Conservation (phyloP, 2,329 filamentous ascomycete species). For the Scedosporium boydii region DNA sequence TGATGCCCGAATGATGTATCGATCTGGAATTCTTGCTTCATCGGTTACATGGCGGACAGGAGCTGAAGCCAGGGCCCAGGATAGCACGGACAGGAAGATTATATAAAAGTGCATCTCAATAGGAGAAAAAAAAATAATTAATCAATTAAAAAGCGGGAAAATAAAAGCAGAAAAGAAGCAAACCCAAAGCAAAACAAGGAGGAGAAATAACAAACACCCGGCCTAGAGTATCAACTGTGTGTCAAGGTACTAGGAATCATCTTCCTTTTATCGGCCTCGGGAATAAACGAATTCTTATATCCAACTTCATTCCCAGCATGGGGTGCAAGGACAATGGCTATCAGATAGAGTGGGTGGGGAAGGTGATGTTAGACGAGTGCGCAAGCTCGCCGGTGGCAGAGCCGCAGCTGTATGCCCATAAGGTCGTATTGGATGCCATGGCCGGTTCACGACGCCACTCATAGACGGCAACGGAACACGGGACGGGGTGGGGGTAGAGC, state of each 20-base stretch:
- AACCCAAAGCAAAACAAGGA: not conserved
- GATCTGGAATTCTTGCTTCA: not conserved
- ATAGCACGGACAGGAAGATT: not conserved
- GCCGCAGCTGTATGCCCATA: not conserved
- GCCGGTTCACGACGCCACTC: not conserved
- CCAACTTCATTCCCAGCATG: not conserved
- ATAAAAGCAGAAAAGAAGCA: not conserved
- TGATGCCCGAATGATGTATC: constrained; percentile 3
- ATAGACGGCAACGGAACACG: not conserved
- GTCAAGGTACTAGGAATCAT: not conserved
- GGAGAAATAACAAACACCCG: not conserved
- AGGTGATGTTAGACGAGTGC: too few relatives aligned
- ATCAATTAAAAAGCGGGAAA: not conserved
- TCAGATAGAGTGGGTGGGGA: not conserved
- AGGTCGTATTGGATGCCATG: not conserved
- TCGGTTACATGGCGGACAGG: not conserved
- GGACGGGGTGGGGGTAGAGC: not conserved
- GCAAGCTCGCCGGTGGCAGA: not conserved
- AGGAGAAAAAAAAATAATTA: not conserved
- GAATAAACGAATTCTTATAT: not conserved
- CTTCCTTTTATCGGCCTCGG: not conserved
- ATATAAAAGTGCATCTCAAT: not conserved
- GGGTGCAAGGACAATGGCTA: too few relatives aligned
- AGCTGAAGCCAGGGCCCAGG: not conserved
- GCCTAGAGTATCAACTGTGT: not conserved